Percentiles rank a stretch among this genome's conserved stretches.
phyloP scores from a whole-genome alignment of 768 basidiomycete genomes.

The Lactifluus rugatus region DNA sequence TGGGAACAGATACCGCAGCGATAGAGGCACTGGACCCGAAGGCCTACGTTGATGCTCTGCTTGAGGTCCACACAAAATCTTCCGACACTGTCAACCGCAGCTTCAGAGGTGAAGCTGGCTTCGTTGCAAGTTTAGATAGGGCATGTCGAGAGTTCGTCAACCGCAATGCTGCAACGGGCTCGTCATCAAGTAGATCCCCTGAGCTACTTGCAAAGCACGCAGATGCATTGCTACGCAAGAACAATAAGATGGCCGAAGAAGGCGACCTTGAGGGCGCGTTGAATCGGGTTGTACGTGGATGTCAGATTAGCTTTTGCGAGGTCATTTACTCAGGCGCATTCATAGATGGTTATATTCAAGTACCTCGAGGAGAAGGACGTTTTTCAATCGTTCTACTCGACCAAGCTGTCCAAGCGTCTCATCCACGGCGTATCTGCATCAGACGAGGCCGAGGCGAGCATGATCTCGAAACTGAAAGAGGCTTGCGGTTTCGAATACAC shows the following conservation, averaged over 20 bases:
- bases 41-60: slow-evolving; percentile 84
- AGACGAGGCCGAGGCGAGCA: slow-evolving; percentile 92
- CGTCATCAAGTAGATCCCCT: slow-evolving; percentile 77
- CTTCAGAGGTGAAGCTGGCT: slow-evolving; percentile 88
- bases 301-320: background rate
- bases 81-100: slow-evolving; percentile 78
- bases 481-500: slow-evolving; percentile 97
- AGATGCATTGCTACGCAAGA: slow-evolving; percentile 83
- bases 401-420: slow-evolving; percentile 85
- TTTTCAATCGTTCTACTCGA: slow-evolving; percentile 96
- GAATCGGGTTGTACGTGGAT: slow-evolving; percentile 68
- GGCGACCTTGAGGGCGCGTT: slow-evolving; percentile 83
- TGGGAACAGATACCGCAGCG: slow-evolving; percentile 42
- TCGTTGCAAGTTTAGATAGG: slow-evolving; percentile 88
- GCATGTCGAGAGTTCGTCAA: slow-evolving; percentile 96
- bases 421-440: slow-evolving; percentile 88
- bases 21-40: slow-evolving; percentile 77
- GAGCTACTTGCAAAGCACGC: slow-evolving; percentile 89
- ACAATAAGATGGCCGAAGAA: slow-evolving; percentile 91
- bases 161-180: slow-evolving; percentile 79
- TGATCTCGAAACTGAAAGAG: slow-evolving; percentile 97
- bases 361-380: slow-evolving; percentile 99
- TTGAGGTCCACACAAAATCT: slow-evolving; percentile 90
- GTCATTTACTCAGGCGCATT: background rate
- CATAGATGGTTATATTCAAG: slow-evolving; percentile 93